Evolutionary conservation across 2,329 filamentous ascomycete genomes (phyloP), one percentile per base, ranked within the genome.

Genomic region (Cladosporium sp.): DNA sequence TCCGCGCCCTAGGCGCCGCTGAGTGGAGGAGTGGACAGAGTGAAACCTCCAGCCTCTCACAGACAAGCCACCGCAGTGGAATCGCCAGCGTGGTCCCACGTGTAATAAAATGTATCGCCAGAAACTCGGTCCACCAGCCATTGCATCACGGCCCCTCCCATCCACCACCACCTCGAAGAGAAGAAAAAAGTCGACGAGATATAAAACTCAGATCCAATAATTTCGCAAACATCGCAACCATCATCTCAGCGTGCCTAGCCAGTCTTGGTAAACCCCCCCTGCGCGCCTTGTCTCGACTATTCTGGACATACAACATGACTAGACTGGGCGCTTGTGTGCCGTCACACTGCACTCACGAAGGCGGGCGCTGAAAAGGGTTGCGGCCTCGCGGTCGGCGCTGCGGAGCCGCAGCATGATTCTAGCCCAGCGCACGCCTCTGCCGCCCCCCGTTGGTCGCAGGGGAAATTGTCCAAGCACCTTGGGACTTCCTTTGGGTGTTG

Each of bases 11-110:
- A 46, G 33, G 56, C 56, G 35, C 37, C 55, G 55, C 12, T 44
- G 18, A 40, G 35, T 40, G 37, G 18, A n/a, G 8, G 40, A 46
- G 40, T 46, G 40, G 18, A 11, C 23, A 40, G 29, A 35, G 61
- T 63, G 61, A 63, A 56, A 63, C 60, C 61, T 63, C 61, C 61
- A 63, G 50, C 61, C 61, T 56, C 50, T 63, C 61, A 63, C 60
- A 44, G 31, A 56, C 16, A 46, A 62, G 33, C 59, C 59, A 62
- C 49, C 50, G 31, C 61, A 28, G 35, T 26, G 35, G 23, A 52
- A 40, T 62, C 21, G 12, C n/a, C 26, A 16, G 31, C 31, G 18
- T 40, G 49, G 37, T 31, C 50, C 61, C 61, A 63, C 61, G 61
- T 62, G 46, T 12, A n/a, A 35, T 37, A 12, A 21, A 21, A 18